Percentiles rank a stretch among this genome's conserved stretches.
Conservation (phyloP, 1,284 basidiomycete genomes). For the Cystobasidiaceae sp. region DNA sequence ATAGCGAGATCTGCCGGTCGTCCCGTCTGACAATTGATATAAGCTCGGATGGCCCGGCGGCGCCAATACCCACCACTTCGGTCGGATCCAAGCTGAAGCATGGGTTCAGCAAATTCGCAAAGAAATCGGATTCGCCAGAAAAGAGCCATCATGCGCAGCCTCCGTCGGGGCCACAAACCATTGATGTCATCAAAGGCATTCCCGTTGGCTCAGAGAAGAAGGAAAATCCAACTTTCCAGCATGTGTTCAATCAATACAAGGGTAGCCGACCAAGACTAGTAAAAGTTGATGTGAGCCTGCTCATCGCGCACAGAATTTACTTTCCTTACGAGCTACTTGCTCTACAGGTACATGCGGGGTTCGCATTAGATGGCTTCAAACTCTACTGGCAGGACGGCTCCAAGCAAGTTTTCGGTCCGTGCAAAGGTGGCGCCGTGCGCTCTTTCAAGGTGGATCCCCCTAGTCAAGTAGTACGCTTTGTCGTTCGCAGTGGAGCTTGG, state of each 20-base stretch:
- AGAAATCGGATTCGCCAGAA: not conserved
- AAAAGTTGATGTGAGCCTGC: conserved; percentile 11
- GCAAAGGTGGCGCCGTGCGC: conserved; percentile 7
- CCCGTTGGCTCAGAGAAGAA: conserved; percentile 25
- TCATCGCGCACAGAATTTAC: not conserved
- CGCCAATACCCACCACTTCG: conserved; percentile 16
- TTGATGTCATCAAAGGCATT: conserved; percentile 30
- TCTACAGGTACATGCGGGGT: conserved; percentile 3
- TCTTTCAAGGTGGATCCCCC: conserved; percentile 24
- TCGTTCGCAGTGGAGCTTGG: conserved; percentile 29
- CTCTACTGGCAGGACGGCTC: conserved; percentile 28
- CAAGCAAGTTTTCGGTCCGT: conserved; percentile 20
- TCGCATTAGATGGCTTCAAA: conserved; percentile 26
- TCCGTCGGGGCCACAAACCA: not conserved
- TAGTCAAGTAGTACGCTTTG: conserved; percentile 14
- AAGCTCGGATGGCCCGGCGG: conserved; percentile 15
- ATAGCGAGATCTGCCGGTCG: not conserved
- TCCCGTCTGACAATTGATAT: conserved; percentile 10
- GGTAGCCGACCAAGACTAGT: conserved; percentile 9
- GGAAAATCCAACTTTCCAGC: conserved; percentile 22
- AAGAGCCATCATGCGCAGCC: not conserved
- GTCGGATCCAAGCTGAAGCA: not conserved
- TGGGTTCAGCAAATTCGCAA: not conserved
- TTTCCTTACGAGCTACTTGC: not conserved
- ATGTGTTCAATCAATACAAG: conserved; percentile 17